phyloP scores from a whole-genome alignment of 495 filamentous ascomycete species.

The Corynascus novoguineensis region DNA sequence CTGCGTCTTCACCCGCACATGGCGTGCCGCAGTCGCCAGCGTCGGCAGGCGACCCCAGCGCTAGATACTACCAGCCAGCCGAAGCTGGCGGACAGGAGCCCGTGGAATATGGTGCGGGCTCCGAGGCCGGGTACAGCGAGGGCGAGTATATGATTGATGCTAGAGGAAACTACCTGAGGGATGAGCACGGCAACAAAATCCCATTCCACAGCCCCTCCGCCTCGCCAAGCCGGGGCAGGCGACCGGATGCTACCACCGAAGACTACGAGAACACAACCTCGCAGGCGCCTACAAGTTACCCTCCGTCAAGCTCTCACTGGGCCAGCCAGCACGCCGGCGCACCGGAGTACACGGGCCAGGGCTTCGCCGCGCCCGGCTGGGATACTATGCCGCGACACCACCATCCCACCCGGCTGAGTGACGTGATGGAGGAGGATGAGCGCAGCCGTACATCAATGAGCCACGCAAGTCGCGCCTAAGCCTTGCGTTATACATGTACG shows the following conservation, averaged over 20 bases:
- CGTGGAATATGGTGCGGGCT: conserved; percentile 37
- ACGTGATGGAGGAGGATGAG: conserved; percentile 86
- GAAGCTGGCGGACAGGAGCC: conserved; percentile 18
- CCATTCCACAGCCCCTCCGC: conserved; percentile 34
- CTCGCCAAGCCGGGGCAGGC: conserved; percentile 25
- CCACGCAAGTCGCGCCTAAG: conserved; percentile 41
- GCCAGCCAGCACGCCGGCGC: conserved; percentile 25
- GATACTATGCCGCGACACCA: conserved; percentile 80
- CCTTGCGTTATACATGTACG: neutral
- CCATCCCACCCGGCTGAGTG: conserved; percentile 88
- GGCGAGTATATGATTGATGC: conserved; percentile 52
- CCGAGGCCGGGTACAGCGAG: conserved; percentile 52
- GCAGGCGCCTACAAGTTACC: conserved; percentile 32
- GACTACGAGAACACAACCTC: conserved; percentile 44
- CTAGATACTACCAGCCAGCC: conserved; percentile 28
- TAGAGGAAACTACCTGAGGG: conserved; percentile 43
- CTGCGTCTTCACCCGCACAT: conserved; percentile 19
- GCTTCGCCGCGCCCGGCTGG: conserved; percentile 69
- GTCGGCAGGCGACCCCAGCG: conserved; percentile 10
- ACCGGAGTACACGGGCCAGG: conserved; percentile 49
- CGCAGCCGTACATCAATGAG: conserved; percentile 54
- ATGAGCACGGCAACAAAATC: conserved; percentile 44
- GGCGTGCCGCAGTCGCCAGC: conserved; percentile 27
- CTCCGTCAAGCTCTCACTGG: conserved; percentile 34
- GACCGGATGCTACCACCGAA: conserved; percentile 43